Conservation (phyloP, 1,284 basidiomycete species). For the Marasmius tenuissimus region DNA sequence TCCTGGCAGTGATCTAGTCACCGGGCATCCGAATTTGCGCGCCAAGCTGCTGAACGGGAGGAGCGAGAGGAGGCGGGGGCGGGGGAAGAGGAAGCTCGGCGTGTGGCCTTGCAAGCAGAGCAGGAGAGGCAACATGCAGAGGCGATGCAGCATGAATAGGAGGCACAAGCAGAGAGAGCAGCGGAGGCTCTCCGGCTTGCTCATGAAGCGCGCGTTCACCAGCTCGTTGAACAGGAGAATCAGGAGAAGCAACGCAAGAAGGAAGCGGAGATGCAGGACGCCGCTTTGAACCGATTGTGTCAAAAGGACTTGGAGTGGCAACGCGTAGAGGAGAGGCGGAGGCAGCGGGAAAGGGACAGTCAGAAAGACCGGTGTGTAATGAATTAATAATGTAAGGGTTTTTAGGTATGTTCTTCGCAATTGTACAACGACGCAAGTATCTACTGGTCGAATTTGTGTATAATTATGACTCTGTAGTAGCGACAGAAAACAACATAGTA, state of each 20-base stretch:
- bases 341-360: neutral
- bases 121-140: neutral
- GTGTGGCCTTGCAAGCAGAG: neutral
- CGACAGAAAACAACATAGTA: no score
- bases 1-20: neutral
- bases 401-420: neutral
- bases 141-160: neutral
- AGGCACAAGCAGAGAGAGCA: neutral
- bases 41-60: neutral
- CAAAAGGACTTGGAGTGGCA: neutral
- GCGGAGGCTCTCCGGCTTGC: neutral
- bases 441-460: no score
- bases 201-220: neutral
- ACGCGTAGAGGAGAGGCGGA: neutral
- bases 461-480: no score
- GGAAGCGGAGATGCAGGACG: neutral
- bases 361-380: neutral
- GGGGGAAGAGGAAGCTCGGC: neutral
- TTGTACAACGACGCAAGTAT: no score
- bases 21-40: neutral
- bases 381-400: neutral
- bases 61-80: neutral
- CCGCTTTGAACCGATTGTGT: neutral
- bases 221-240: neutral
- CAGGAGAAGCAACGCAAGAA: neutral